Percentiles rank a stretch among this genome's conserved stretches.
These are phyloP conservation scores for Mucor plumbeus DNA, from an alignment of 371 early-diverging fungal genomes.

Conservation along the genomic window DNA sequence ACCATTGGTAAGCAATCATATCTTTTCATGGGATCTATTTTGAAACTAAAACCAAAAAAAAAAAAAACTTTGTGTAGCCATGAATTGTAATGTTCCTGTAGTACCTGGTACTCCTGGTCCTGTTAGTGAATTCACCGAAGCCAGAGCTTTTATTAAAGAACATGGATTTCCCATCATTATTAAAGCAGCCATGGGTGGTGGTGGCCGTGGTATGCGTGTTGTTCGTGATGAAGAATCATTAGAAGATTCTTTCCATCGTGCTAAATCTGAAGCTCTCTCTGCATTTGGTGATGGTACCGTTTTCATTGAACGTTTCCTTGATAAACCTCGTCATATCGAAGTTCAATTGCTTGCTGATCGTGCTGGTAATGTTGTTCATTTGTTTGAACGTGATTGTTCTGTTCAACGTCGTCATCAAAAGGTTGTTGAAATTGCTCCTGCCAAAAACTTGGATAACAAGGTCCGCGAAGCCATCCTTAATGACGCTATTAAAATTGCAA, in stretches of 20 bases:
- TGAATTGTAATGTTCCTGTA: constrained; percentile 80
- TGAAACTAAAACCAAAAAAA: constrained; percentile 19
- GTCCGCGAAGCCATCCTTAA: constrained; percentile 78
- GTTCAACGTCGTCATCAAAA: constrained; percentile 98
- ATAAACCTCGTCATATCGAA: constrained; percentile 95
- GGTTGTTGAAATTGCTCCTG: constrained; percentile 93
- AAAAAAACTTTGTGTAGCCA: constrained; percentile 49
- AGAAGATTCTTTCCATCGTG: constrained; percentile 78
- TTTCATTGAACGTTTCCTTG: constrained; percentile 92
- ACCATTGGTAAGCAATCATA: constrained; percentile 60
- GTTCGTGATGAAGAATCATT: constrained; percentile 72
- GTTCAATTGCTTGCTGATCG: constrained; percentile 92
- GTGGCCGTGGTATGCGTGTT: constrained; percentile 97
- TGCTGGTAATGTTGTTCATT: constrained; percentile 84
- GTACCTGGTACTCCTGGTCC: constrained; percentile 92
- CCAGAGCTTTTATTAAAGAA: constrained; percentile 72
- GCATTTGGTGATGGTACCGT: constrained; percentile 95
- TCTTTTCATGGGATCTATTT: neutral
- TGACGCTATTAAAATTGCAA: constrained; percentile 91
- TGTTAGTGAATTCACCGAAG: constrained; percentile 67
- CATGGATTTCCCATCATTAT: constrained; percentile 94
- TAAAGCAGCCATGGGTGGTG: constrained; percentile 98
- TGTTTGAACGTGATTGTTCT: constrained; percentile 96
- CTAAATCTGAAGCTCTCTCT: constrained; percentile 83
- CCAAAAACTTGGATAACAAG: constrained; percentile 66